Evolutionary conservation across 495 filamentous ascomycete genomes (phyloP), one percentile per base, ranked within the genome.

Genomic region (Aspergillus steynii): DNA sequence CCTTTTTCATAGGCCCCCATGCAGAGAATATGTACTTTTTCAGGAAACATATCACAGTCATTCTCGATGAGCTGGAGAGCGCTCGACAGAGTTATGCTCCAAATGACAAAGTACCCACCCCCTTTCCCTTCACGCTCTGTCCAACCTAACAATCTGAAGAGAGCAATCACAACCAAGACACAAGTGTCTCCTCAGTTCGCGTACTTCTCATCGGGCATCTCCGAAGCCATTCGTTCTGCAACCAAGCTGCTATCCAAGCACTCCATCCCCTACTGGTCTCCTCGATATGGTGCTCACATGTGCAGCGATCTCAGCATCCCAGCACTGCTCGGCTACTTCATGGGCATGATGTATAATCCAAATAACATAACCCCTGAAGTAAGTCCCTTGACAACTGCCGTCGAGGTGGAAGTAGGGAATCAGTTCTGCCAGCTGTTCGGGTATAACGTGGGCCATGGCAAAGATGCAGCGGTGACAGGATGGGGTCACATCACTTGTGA

Each of bases 341-440:
- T 74, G 65, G 76, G 77, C 15, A 82, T 81, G 78, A 55, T 80
- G 15, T 81, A 79, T 56, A 81, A 81, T 63, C 74, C 79, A 7
- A 83, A 82, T 63, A 82, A 82, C 48, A 75, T 82, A 6, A 64
- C 79, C 1, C 55, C 79, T 14, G 80, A 82, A 60, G 77, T 72
- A 1, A 78, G 75, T 55, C 78, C 77, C 32, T 60, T 78, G 9
- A 75, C 69, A 5, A 80, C 74, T 7, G 56, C 74, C 1, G 65
- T 73, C 1, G 80, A 81, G 63, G 73, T 73, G 9, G 68, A 73
- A 48, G 77, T 73, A 15, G 78, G 78, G 5, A 61, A 76, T 53
- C 71, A 83, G 53, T 69, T 83, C 25, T 80, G 77, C 31, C 58
- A 74, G 5, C 59, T 82, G 56, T 75, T 83, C 58, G 78, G 78